A percentile compares a stretch with the other conserved stretches of the same genome.
phyloP scores from a whole-genome alignment of 2,329 filamentous ascomycete species.

The Monosporascus sp. region DNA sequence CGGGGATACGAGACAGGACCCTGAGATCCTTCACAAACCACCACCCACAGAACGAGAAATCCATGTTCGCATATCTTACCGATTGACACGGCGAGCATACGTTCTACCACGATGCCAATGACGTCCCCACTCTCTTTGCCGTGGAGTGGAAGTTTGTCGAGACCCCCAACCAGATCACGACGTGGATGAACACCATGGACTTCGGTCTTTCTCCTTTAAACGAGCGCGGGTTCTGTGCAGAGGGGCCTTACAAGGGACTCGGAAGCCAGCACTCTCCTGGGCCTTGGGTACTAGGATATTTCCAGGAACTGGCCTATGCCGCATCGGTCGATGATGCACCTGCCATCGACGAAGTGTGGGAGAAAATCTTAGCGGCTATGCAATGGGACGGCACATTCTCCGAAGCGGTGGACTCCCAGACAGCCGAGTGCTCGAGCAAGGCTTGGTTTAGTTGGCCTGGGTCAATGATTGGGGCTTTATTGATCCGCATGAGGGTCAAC shows the following conservation, averaged over 20 bases:
- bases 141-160: conserved; percentile 8
- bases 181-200: conserved; percentile 11
- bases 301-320: conserved; percentile 13
- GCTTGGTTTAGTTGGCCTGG: conserved; percentile 18
- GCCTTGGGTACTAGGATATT: conserved; percentile 14
- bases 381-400: conserved; percentile 15
- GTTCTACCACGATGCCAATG: conserved; percentile 17
- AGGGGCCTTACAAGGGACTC: conserved; percentile 9
- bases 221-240: conserved; percentile 1
- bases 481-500: background rate
- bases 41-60: background rate
- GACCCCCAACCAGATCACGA: background rate
- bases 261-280: conserved; percentile 12
- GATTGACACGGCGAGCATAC: background rate
- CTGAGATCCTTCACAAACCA: background rate
- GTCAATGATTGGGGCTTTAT: conserved; percentile 8
- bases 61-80: conserved; percentile 9
- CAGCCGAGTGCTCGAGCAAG: conserved; percentile 13
- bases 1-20: background rate
- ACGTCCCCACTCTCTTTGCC: conserved; percentile 14
- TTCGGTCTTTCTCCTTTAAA: conserved; percentile 12
- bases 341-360: conserved; percentile 6
- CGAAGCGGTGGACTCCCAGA: conserved; percentile 10
- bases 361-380: conserved; percentile 9
- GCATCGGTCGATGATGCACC: background rate